Evolutionary conservation across 148 eudicot genomes (phyloP).

Genomic region (Persicaria tinctoria): DNA sequence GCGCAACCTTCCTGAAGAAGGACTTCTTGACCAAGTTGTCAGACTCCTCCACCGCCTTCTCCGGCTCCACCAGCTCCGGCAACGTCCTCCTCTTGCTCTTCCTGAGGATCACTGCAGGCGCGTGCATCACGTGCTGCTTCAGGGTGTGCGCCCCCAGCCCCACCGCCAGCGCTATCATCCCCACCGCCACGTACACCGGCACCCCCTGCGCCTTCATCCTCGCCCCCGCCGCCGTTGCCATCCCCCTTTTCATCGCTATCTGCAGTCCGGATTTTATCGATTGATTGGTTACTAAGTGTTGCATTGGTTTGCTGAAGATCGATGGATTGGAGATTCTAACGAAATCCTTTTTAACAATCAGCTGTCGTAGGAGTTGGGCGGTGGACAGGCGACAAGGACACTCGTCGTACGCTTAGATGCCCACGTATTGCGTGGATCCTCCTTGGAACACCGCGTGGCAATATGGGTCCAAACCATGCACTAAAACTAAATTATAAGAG

Average conservation of each 20-base stretch:
- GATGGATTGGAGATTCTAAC: too few species aligned
- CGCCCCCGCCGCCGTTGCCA: slow-evolving; percentile 1
- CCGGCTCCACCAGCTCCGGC: slow-evolving; percentile 24
- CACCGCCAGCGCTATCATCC: slow-evolving; percentile 14
- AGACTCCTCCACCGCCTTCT: neutral
- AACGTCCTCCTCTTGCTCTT: slow-evolving; percentile 18
- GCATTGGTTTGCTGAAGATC: too few species aligned
- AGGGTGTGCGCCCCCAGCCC: slow-evolving; percentile 16
- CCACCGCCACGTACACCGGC: slow-evolving; percentile 21
- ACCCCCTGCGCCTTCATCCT: neutral
- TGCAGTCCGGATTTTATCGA: too few species aligned
- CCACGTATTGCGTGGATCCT: too few species aligned
- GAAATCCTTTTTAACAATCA: too few species aligned
- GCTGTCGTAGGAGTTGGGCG: too few species aligned
- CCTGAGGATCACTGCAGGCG: slow-evolving; percentile 16
- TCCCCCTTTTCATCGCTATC: neutral
- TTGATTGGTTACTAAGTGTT: too few species aligned
- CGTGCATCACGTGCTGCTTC: slow-evolving; percentile 20
- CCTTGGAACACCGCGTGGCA: too few species aligned
- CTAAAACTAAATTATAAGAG: too few species aligned
- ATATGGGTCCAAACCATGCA: too few species aligned
- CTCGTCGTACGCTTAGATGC: too few species aligned
- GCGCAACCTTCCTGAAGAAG: slow-evolving; percentile 20
- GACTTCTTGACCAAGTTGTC: slow-evolving; percentile 16
- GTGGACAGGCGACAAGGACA: too few species aligned